phyloP scores from a whole-genome alignment of 176 grass and related monocot species.

The Triticum turgidum region DNA sequence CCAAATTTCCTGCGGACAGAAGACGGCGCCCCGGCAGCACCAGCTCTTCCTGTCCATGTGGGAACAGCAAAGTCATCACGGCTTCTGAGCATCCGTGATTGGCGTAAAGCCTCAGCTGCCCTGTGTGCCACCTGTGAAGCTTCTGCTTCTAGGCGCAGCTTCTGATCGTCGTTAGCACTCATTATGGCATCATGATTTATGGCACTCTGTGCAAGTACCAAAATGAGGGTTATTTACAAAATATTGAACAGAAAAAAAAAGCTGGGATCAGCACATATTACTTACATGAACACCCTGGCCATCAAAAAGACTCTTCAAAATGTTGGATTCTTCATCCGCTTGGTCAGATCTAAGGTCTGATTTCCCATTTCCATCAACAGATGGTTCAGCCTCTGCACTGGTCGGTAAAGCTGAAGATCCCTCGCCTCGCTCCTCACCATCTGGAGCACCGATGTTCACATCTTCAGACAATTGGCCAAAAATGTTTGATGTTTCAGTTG shows the following conservation, averaged over 20 bases:
- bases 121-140: constrained; percentile 80
- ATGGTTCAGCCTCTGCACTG: constrained; percentile 23
- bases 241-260: neutral
- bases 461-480: constrained; percentile 72
- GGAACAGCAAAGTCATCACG: constrained; percentile 75
- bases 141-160: constrained; percentile 71
- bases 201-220: constrained; percentile 56
- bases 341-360: constrained; percentile 31
- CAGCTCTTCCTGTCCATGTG: constrained; percentile 83
- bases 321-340: constrained; percentile 58
- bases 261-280: neutral
- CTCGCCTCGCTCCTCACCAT: constrained; percentile 27
- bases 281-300: constrained; percentile 93
- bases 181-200: constrained; percentile 95
- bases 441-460: constrained; percentile 53
- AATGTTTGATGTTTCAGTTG: constrained; percentile 88
- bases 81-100: constrained; percentile 70
- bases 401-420: constrained; percentile 12
- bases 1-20: constrained; percentile 60
- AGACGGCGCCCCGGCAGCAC: constrained; percentile 65
- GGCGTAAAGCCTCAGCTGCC: constrained; percentile 79
- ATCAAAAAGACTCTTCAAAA: constrained; percentile 77
- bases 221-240: constrained; percentile 13
- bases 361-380: constrained; percentile 33
- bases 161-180: constrained; percentile 74